Evolutionary conservation across 169 alveolate species (phyloP), one percentile per base, ranked within the genome.

Genomic region (Plasmodium cynomolgi): DNA sequence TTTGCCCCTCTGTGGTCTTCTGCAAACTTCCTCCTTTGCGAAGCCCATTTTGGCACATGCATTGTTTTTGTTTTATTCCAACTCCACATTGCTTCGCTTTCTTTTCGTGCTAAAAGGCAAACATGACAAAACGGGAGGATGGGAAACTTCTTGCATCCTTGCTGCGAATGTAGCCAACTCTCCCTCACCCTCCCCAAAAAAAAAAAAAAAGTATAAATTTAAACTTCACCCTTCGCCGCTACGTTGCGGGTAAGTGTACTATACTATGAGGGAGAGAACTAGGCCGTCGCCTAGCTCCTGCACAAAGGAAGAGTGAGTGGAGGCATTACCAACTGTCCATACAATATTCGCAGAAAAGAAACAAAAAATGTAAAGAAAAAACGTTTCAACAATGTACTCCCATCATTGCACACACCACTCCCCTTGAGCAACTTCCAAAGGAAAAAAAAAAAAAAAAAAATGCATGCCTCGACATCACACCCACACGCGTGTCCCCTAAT

Each of bases 401-500:
- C 37, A 68, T 29, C 39, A 68, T 26, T 68, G 37, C 77, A 29
- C 77, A 68, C 31, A 23, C 77, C 77, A 68, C 77, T 68, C 41
- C 77, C 77, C 77, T 34, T 68, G 37, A 68, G 39, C 37, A 68
- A 68, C 77, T 23, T 68, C 37, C 44, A 79, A 41, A 79, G 56
- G 44, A 37, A 79, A 39, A 79, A 29, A 39, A 4, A 79, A 33
- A 39, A 79, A 79, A 26, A 79, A 41, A 79, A 39, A 41, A 79
- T 79, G 88, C 39, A 81, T 50, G 23, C 39, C 31, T 11, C 37
- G 31, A 68, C 77, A 68, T 11, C 31, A 68, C 86, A 26, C 15
- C 20, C 17, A 81, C 26, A 81, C 33, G 33, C 31, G 37, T 58
- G 29, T 26, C 75, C 73, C 73, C 34, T 73, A 84, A 84, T 83